Evolutionary conservation across 441 rosid genomes (phyloP).

Genomic region (Kokia cookei): DNA sequence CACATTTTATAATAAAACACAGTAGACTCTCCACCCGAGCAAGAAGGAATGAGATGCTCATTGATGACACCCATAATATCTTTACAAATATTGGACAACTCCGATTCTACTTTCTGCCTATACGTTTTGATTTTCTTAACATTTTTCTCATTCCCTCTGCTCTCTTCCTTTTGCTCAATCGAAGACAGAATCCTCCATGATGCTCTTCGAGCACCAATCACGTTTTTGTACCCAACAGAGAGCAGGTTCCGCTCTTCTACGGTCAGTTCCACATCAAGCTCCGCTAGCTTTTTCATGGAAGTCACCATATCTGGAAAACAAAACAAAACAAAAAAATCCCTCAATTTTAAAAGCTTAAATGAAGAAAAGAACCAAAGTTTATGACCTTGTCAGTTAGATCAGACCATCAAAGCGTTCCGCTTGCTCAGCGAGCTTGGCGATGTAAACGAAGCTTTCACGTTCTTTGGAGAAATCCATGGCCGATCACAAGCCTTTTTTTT

Average conservation of each 20-base stretch:
- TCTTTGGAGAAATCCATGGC: slow-evolving; percentile 43
- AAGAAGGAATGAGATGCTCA: slow-evolving; percentile 60
- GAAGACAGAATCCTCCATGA: slow-evolving; percentile 61
- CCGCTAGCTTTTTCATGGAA: slow-evolving; percentile 67
- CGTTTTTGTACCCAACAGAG: slow-evolving; percentile 64
- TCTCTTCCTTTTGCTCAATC: slow-evolving; percentile 61
- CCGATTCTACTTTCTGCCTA: slow-evolving; percentile 49
- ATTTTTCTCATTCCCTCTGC: slow-evolving; percentile 47
- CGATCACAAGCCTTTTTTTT: background rate
- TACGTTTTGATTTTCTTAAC: slow-evolving; percentile 49
- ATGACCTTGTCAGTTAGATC: background rate
- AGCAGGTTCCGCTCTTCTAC: slow-evolving; percentile 60
- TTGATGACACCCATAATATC: slow-evolving; percentile 53
- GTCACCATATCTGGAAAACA: slow-evolving; percentile 56
- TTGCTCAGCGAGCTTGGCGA: slow-evolving; percentile 57
- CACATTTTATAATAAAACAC: slow-evolving; percentile 64
- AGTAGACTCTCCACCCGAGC: slow-evolving; percentile 42
- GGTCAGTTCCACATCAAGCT: slow-evolving; percentile 60
- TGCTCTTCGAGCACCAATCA: slow-evolving; percentile 59
- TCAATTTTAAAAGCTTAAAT: background rate
- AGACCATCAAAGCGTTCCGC: slow-evolving; percentile 56
- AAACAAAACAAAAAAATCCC: background rate
- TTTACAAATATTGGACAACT: slow-evolving; percentile 43
- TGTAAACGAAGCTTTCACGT: slow-evolving; percentile 55
- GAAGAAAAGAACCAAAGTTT: background rate